A percentile compares a stretch with the other conserved stretches of the same genome.
phyloP scores from a whole-genome alignment of 2,329 filamentous ascomycete species.

The Neopestalotiopsis clavispora region DNA sequence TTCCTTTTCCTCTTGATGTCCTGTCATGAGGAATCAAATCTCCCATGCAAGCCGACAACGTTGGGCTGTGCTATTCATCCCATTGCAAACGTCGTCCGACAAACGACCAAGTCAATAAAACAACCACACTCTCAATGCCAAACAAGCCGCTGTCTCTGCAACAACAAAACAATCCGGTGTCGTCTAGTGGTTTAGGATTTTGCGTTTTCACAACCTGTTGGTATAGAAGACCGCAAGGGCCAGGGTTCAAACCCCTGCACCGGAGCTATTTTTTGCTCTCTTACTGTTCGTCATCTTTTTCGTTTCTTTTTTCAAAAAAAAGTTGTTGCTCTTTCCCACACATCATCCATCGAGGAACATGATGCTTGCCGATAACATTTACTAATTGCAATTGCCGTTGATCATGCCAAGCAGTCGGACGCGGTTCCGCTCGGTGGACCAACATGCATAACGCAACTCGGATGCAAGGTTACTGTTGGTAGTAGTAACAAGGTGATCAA shows the following conservation, averaged over 20 bases:
- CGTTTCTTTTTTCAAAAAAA: background rate
- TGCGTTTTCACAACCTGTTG: background rate
- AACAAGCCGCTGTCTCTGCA: background rate
- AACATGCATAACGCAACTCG: too few species aligned
- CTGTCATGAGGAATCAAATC: too few species aligned
- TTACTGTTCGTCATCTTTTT: background rate
- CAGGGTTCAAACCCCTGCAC: conserved; percentile 9
- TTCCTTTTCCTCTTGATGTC: too few species aligned
- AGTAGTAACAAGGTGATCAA: too few species aligned
- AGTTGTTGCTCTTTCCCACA: too few species aligned
- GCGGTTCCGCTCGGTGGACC: too few species aligned
- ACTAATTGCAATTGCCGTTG: too few species aligned
- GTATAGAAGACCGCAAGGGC: conserved; percentile 1
- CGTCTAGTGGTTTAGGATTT: conserved; percentile 11
- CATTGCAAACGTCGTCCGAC: background rate
- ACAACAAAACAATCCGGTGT: background rate
- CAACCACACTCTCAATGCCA: background rate
- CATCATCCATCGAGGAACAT: too few species aligned
- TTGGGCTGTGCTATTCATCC: background rate
- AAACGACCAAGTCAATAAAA: background rate
- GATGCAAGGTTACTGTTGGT: too few species aligned
- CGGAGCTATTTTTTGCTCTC: background rate
- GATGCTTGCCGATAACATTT: too few species aligned
- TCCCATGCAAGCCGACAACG: too few species aligned
- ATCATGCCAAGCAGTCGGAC: too few species aligned